Base-by-base conservation (phyloP, 176 grass and related monocot species). In the Pontederia paniculata region DNA sequence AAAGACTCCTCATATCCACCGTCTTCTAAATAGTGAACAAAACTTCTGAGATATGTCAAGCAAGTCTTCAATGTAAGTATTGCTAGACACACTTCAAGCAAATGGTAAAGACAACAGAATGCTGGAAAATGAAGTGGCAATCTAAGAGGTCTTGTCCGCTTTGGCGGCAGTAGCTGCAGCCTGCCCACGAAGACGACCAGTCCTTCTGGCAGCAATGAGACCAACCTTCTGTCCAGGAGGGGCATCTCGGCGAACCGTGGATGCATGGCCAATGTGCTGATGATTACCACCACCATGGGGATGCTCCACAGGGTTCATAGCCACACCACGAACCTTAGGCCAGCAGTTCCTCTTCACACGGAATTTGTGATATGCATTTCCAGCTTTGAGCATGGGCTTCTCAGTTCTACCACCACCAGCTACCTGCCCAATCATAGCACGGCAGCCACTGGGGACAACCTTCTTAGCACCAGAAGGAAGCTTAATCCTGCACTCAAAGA, bases 321-420 rank as follows among this genome's bases (percentile, higher is more conserved):
- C 54, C 10, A 57, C 54, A 57, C 54, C 21, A 15, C 54, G 54
- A 9, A 57, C 54, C 54, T 57, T 57, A 6, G 54, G 54, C 54
- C 54, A 57, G 54, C 54, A 57, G 54, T 57, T 57, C 54, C 54
- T 57, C 54, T 57, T 57, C 21, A 57, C 54, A 13, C 54, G 11
- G 21, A 57, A 57, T 21, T 57, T 57, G 54, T 57, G 54, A 12
- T 57, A 57, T 7, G 54, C 54, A 57, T 57, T 57, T 10, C 54
- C 54, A 28, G 54, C 54, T 23, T 57, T 57, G 1, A 57, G 54
- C 1, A 57, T 10, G 10, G 54, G 54, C 54, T 57, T 57, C 21
- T 57, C 54, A 57, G 54, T 57, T 28, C 54, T 28, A 12, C 54
- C 54, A 16, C 54, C 54, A 25, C 54, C 54, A 14, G 54, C 54